phyloP scores from a whole-genome alignment of 371 early-diverging fungal genomes.

The Mucor sp. region DNA sequence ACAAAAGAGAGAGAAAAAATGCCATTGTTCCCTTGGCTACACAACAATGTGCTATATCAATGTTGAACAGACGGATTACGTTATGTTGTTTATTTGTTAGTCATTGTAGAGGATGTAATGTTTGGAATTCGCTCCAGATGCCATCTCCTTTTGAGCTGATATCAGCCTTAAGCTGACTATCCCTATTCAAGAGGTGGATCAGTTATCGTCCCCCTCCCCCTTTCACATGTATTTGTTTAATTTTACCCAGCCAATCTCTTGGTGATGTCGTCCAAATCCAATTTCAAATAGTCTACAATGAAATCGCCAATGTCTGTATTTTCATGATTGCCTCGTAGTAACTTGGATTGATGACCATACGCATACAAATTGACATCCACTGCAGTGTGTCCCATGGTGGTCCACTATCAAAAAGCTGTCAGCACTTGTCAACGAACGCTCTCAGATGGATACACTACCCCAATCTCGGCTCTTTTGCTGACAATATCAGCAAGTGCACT shows the following conservation, averaged over 20 bases:
- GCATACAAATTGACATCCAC: constrained; percentile 94
- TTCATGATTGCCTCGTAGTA: constrained; percentile 69
- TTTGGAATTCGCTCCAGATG: neutral
- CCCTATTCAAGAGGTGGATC: neutral
- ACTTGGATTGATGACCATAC: constrained; percentile 52
- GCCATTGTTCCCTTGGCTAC: no score
- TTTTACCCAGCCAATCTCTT: constrained; percentile 13
- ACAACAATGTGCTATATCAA: no score
- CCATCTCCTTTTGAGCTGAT: neutral
- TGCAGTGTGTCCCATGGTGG: constrained; percentile 90
- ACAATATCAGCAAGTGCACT: constrained; percentile 66
- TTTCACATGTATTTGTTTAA: neutral
- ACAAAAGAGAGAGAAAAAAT: no score
- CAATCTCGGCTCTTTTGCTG: constrained; percentile 69
- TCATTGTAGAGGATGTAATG: neutral
- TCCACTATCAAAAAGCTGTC: constrained; percentile 56
- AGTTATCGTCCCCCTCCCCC: no score
- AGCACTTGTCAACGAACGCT: neutral
- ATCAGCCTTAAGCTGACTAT: neutral
- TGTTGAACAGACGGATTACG: no score
- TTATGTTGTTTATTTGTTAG: neutral
- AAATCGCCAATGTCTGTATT: constrained; percentile 88
- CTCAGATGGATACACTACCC: constrained; percentile 37
- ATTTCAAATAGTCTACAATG: constrained; percentile 61
- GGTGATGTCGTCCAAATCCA: constrained; percentile 70